Evolutionary conservation across 768 basidiomycete genomes (phyloP), one percentile per base, ranked within the genome.

Genomic region (Vishniacozyma victoriae): DNA sequence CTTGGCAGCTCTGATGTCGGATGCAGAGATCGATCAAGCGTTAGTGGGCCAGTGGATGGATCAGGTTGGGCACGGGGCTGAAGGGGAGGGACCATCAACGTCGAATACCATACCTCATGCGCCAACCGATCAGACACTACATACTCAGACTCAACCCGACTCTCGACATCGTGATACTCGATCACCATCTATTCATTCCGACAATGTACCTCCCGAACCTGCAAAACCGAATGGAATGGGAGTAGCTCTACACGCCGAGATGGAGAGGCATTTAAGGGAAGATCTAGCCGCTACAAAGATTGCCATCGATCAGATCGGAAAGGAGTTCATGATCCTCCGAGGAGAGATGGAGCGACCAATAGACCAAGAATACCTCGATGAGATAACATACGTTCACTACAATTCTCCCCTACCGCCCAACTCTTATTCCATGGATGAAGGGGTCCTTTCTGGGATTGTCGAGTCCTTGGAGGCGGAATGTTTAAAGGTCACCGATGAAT

Each of bases 1-100:
- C 48, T 42, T 67, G 1, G 62, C 59, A 9, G 64, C 64, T 16
- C 50, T 67, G 27, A 61, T 61, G 56, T 50, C 52, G 12, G 55
- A 46, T 19, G 47, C 58, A 5, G 60, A 47, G 18, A 62, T 60
- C 33, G 42, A 48, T 13, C 55, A 52, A 23, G 51, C 26, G 2
- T 51, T 53, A 15, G 60, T 59, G 18, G 43, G 41, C 1, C 42
- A 43, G 6, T 61, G 61, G 60, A 60, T 62, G 48, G n/a, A 33
- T 33, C 29, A 9, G 29, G 29, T 33, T n/a, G 29, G 9, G 29
- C 9, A 33, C n/a, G 29, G n/a, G n/a, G 9, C 9, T 9, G n/a
- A 9, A n/a, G 29, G 29, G 29, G 29, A 33, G n/a, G 9, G 9
- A 33, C 9, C n/a, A 9, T 9, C 9, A 33, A n/a, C 9, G 9